Evolutionary conservation across 768 basidiomycete genomes (phyloP).

Genomic region (Lactifluus pinguis): DNA sequence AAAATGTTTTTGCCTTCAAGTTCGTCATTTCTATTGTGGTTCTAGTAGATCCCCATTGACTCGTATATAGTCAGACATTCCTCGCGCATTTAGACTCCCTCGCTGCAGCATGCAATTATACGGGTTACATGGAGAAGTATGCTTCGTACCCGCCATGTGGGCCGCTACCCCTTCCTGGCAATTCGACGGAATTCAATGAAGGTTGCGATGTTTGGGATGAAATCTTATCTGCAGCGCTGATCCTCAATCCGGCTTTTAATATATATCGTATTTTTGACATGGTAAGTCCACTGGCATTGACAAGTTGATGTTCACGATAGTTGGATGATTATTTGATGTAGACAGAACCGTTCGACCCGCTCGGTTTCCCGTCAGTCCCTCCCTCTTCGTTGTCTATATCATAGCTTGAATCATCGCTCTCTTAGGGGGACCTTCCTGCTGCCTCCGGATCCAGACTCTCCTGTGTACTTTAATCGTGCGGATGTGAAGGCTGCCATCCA

Average conservation of each 20-base stretch:
- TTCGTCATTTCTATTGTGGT: conserved; percentile 25
- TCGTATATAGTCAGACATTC: conserved; percentile 43
- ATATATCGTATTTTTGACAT: conserved; percentile 73
- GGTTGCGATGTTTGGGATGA: conserved; percentile 63
- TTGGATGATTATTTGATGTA: conserved; percentile 12
- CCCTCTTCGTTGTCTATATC: neutral
- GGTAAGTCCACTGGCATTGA: conserved; percentile 22
- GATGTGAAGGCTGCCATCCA: conserved; percentile 69
- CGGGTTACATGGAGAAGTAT: conserved; percentile 50
- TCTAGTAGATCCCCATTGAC: neutral
- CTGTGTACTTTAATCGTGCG: conserved; percentile 58
- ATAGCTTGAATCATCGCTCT: neutral
- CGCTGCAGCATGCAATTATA: conserved; percentile 51
- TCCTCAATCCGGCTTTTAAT: conserved; percentile 67
- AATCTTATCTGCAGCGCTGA: conserved; percentile 52
- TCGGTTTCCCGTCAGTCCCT: conserved; percentile 61
- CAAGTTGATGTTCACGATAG: neutral
- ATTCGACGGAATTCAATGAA: conserved; percentile 33
- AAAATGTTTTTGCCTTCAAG: conserved; percentile 67
- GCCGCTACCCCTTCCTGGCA: conserved; percentile 56
- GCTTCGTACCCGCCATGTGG: conserved; percentile 64
- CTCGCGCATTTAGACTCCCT: conserved; percentile 46
- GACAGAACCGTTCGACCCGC: conserved; percentile 67
- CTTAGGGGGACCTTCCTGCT: conserved; percentile 46
- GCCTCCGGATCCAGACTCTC: conserved; percentile 43